These are phyloP conservation scores for Salinomyces thailandicus DNA, from an alignment of 2,329 filamentous ascomycete species.

Conservation along the genomic window DNA sequence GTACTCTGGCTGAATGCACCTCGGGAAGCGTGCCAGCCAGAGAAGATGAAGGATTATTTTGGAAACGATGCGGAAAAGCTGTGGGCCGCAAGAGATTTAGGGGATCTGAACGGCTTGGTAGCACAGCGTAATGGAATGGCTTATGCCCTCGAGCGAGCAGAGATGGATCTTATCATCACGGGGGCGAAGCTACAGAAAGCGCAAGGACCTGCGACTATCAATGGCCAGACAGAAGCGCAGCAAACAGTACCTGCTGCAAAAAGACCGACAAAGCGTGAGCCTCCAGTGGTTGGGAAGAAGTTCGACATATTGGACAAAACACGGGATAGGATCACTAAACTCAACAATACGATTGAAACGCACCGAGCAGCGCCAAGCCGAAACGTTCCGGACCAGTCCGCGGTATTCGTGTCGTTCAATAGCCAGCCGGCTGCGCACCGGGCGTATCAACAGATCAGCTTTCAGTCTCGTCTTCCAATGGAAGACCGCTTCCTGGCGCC, in stretches of 20 bases:
- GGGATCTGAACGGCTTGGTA: conserved; percentile 35
- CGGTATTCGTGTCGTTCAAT: conserved; percentile 82
- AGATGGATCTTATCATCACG: conserved; percentile 33
- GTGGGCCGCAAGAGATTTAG: conserved; percentile 38
- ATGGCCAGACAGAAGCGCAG: conserved; percentile 12
- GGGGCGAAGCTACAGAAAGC: conserved; percentile 20
- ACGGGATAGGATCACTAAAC: conserved; percentile 59
- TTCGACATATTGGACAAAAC: conserved; percentile 90
- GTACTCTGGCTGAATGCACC: conserved; percentile 41
- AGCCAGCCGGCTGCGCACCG: conserved; percentile 73
- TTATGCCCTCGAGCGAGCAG: conserved; percentile 34
- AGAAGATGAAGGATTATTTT: conserved; percentile 25
- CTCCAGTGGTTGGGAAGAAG: conserved; percentile 63
- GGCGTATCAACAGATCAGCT: conserved; percentile 53
- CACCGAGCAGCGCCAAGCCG: conserved; percentile 48
- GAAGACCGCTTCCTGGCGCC: conserved; percentile 35
- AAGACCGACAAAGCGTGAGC: conserved; percentile 57
- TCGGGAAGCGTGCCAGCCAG: conserved; percentile 17
- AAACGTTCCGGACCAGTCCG: conserved; percentile 51
- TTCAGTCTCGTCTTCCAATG: conserved; percentile 26
- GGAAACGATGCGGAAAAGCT: conserved; percentile 28
- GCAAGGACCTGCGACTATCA: conserved; percentile 8
- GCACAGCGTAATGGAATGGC: conserved; percentile 34
- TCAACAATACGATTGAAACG: conserved; percentile 58
- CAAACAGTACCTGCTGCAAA: conserved; percentile 26